A percentile compares a stretch with the other conserved stretches of the same genome.
phyloP scores from a whole-genome alignment of 345 rosid species.

The Nasturtium officinale region DNA sequence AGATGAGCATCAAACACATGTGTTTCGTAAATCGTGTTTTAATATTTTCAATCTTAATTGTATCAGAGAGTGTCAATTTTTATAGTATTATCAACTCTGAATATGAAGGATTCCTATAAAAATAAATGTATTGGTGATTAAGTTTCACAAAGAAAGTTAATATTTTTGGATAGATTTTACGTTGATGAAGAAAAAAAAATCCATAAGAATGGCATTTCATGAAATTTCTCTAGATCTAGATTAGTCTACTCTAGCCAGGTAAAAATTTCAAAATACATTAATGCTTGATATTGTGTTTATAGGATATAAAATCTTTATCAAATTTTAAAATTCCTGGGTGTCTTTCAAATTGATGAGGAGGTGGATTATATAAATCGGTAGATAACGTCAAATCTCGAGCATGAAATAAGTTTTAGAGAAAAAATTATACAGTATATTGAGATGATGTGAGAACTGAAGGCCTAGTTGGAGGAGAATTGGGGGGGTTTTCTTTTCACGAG shows the following conservation, averaged over 20 bases:
- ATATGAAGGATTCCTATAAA: not conserved
- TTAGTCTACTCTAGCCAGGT: not conserved
- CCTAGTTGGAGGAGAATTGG: slow-evolving; percentile 16
- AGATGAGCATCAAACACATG: slow-evolving; percentile 1
- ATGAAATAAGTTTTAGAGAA: too few relatives aligned
- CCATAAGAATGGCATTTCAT: not conserved
- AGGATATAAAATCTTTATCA: not conserved
- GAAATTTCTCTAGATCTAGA: not conserved
- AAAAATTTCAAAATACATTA: not conserved
- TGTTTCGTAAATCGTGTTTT: not conserved
- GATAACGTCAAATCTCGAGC: not conserved
- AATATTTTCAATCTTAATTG: not conserved
- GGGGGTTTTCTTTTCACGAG: slow-evolving; percentile 13
- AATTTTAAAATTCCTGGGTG: not conserved
- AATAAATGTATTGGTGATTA: not conserved
- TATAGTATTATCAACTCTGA: not conserved
- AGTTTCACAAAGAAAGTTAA: not conserved
- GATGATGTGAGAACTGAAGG: slow-evolving; percentile 15
- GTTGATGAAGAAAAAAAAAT: not conserved
- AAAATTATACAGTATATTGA: too few relatives aligned
- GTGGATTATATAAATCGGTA: not conserved
- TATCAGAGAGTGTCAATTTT: not conserved
- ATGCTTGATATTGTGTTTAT: not conserved
- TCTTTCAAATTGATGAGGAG: not conserved
- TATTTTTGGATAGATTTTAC: not conserved